Percentiles rank a stretch among this genome's conserved stretches.
Conservation (phyloP, 768 basidiomycete genomes). For the Leucosporidium creatinivorum region DNA sequence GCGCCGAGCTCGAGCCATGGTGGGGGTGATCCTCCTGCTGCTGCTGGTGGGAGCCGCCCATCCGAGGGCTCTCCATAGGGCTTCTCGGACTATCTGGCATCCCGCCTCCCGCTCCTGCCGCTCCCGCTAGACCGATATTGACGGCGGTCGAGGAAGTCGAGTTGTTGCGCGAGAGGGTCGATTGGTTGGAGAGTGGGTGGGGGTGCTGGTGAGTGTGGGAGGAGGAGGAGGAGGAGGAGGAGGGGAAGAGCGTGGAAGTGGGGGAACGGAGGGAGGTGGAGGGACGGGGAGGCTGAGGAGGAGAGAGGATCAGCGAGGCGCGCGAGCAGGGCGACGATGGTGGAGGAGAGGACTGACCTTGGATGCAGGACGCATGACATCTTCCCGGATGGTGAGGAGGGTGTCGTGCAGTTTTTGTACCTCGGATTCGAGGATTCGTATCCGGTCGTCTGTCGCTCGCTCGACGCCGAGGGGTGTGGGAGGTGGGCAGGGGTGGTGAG, state of each 20-base stretch:
- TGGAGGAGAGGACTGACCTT: constrained; percentile 18
- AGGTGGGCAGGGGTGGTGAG: no score
- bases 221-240: no score
- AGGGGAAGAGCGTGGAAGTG: constrained; percentile 24
- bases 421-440: constrained; percentile 66
- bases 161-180: constrained; percentile 15
- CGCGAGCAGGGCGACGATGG: no score
- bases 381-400: constrained; percentile 41
- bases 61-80: constrained; percentile 3
- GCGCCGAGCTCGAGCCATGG: not conserved
- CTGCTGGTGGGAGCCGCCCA: not conserved
- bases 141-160: not conserved
- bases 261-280: constrained; percentile 22
- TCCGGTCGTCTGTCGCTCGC: constrained; percentile 55
- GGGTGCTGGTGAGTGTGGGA: not conserved
- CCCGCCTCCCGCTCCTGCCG: no score
- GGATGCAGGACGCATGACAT: constrained; percentile 17
- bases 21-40: not conserved
- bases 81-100: not conserved
- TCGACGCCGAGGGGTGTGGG: no score
- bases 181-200: constrained; percentile 27
- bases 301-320: no score
- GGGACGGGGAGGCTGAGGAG: not conserved
- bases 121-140: not conserved
- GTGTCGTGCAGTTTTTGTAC: constrained; percentile 61